These are phyloP conservation scores for Globisporangium acanthophoron DNA, from an alignment of 352 stramenopile species.

Conservation along the genomic window DNA sequence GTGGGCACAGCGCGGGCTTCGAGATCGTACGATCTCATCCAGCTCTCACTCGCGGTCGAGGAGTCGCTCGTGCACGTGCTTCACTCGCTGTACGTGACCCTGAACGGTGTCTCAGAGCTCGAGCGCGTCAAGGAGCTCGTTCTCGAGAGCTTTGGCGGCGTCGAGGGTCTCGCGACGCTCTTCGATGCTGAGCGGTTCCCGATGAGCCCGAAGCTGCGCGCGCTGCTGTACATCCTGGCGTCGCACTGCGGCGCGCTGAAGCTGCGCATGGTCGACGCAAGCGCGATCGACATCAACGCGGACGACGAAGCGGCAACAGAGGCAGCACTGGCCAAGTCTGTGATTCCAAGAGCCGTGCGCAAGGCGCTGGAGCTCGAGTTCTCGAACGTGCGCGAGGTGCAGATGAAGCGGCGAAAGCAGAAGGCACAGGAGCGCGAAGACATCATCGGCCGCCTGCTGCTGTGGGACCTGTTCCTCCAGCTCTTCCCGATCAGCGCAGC, in stretches of 20 bases:
- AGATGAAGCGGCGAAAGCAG: constrained; percentile 44
- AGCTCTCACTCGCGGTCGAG: constrained; percentile 45
- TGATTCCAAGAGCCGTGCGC: constrained; percentile 64
- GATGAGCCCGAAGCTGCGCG: constrained; percentile 38
- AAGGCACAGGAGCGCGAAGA: constrained; percentile 49
- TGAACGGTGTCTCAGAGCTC: constrained; percentile 38
- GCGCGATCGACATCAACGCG: constrained; percentile 66
- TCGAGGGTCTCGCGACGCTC: constrained; percentile 49
- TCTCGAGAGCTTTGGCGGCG: constrained; percentile 53
- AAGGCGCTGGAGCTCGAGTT: constrained; percentile 55
- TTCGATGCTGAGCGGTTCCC: constrained; percentile 56
- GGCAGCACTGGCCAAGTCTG: constrained; percentile 44
- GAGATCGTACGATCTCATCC: constrained; percentile 47
- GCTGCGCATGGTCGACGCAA: constrained; percentile 29
- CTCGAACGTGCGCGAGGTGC: constrained; percentile 22
- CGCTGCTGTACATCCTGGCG: constrained; percentile 57
- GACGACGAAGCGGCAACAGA: constrained; percentile 75
- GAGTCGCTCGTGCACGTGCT: constrained; percentile 34
- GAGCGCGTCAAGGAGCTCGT: constrained; percentile 43
- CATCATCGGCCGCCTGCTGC: constrained; percentile 45
- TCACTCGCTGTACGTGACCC: constrained; percentile 29
- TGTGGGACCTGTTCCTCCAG: constrained; percentile 83
- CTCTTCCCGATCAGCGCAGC: constrained; percentile 45
- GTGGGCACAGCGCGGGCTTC: constrained; percentile 28
- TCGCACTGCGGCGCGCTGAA: constrained; percentile 44